phyloP scores from a whole-genome alignment of 1,284 basidiomycete genomes.

The Irpex lacteus region DNA sequence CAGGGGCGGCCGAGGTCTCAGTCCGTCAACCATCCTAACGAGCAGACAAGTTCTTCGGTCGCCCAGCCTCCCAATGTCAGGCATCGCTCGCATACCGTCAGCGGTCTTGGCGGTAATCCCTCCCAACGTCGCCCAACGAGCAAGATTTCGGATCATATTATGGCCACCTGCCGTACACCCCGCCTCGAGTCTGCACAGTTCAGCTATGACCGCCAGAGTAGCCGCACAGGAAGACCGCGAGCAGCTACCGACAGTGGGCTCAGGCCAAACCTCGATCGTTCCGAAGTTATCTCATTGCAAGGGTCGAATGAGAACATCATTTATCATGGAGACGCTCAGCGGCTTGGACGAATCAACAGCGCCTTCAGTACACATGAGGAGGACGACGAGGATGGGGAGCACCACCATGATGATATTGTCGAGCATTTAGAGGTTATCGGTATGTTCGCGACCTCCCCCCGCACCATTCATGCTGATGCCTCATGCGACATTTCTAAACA shows the following conservation, averaged over 20 bases:
- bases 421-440: conserved; percentile 79
- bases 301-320: conserved; percentile 33
- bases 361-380: conserved; percentile 37
- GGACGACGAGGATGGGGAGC: conserved; percentile 26
- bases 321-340: conserved; percentile 22
- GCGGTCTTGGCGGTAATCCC: neutral
- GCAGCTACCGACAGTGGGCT: neutral
- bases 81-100: conserved; percentile 14
- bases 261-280: neutral
- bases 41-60: neutral
- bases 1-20: conserved; percentile 20
- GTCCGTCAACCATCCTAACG: conserved; percentile 17
- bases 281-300: conserved; percentile 23
- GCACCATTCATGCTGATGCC: neutral
- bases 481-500: conserved; percentile 22
- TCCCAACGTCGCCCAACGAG: conserved; percentile 19
- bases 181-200: conserved; percentile 1
- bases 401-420: conserved; percentile 71
- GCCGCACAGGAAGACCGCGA: neutral
- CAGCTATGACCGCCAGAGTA: neutral
- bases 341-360: conserved; percentile 42
- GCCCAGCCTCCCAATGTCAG: conserved; percentile 9
- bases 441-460: conserved; percentile 24
- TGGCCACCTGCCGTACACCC: conserved; percentile 13
- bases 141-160: conserved; percentile 28